Evolutionary conservation across 1,139 yeast genomes (phyloP).

Genomic region (Saccharomyces hybrid): DNA sequence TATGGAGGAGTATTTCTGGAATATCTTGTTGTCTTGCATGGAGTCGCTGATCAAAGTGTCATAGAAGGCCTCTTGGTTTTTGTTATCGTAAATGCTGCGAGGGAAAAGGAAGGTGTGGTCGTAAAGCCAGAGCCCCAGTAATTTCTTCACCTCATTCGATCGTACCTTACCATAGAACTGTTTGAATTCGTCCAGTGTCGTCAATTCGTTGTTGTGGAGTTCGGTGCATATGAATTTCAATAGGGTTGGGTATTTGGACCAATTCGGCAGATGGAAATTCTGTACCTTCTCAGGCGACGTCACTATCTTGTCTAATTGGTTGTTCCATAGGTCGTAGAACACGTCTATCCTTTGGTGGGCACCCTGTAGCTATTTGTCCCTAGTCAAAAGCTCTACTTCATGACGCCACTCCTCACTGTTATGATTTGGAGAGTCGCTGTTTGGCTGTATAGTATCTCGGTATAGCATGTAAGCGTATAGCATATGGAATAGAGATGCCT

Average conservation of each 20-base stretch:
- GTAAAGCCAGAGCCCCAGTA: slow-evolving; percentile 5
- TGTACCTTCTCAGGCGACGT: slow-evolving; percentile 15
- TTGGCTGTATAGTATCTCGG: slow-evolving; percentile 11
- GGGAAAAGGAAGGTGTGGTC: slow-evolving; percentile 3
- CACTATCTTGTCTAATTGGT: slow-evolving; percentile 12
- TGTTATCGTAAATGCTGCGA: not conserved
- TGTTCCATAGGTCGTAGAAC: slow-evolving; percentile 25
- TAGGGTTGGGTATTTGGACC: slow-evolving; percentile 18
- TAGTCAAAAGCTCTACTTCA: slow-evolving; percentile 8
- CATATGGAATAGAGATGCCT: slow-evolving; percentile 27
- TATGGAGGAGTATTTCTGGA: slow-evolving; percentile 5
- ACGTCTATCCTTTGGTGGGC: slow-evolving; percentile 5
- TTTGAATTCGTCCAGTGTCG: slow-evolving; percentile 20
- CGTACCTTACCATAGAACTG: slow-evolving; percentile 16
- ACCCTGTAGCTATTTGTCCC: not conserved
- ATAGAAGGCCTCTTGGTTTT: not conserved
- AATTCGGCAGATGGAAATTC: slow-evolving; percentile 25
- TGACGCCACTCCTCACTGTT: slow-evolving; percentile 7
- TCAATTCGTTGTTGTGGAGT: slow-evolving; percentile 19
- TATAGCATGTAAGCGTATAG: slow-evolving; percentile 25
- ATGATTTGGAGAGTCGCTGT: slow-evolving; percentile 1
- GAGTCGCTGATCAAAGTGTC: slow-evolving; percentile 2
- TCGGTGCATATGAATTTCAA: slow-evolving; percentile 15
- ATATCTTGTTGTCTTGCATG: slow-evolving; percentile 1
- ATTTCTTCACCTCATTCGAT: slow-evolving; percentile 13